A percentile compares a stretch with the other conserved stretches of the same genome.
phyloP scores from a whole-genome alignment of 169 alveolate species.

The Eimeria acervulina region DNA sequence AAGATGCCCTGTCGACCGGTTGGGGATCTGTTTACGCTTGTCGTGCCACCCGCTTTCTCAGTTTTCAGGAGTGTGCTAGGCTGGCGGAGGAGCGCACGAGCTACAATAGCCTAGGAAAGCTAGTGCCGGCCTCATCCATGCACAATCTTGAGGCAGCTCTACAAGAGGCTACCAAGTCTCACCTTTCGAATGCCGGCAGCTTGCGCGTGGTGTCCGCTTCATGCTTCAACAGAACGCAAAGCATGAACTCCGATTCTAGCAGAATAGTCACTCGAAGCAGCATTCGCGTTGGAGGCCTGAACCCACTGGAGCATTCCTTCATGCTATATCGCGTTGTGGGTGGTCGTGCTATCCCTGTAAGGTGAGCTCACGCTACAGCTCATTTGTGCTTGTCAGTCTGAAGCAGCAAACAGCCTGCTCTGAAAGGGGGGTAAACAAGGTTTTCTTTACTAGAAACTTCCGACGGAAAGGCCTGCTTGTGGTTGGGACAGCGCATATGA shows the following conservation, averaged over 20 bases:
- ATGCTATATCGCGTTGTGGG: constrained; percentile 59
- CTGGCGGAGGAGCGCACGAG: constrained; percentile 56
- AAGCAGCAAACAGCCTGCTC: neutral
- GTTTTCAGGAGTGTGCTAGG: constrained; percentile 48
- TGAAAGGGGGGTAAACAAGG: neutral
- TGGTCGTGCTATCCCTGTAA: constrained; percentile 25
- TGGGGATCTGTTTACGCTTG: constrained; percentile 73
- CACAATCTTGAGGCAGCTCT: constrained; percentile 12
- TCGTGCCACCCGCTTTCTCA: constrained; percentile 49
- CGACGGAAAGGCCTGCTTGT: neutral
- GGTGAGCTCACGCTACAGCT: constrained; percentile 40
- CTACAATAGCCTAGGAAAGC: constrained; percentile 30
- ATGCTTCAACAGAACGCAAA: neutral
- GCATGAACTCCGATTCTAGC: constrained; percentile 24
- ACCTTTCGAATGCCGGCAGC: constrained; percentile 24
- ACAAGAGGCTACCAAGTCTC: neutral
- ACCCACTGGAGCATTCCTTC: constrained; percentile 66
- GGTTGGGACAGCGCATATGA: neutral
- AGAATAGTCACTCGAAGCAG: constrained; percentile 27
- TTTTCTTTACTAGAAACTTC: neutral
- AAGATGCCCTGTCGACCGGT: constrained; percentile 10
- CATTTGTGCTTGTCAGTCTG: neutral
- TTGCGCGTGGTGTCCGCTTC: neutral
- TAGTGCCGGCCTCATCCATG: neutral
- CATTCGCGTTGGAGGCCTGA: constrained; percentile 24